A percentile compares a stretch with the other conserved stretches of the same genome.
These are phyloP conservation scores for Alternaria brassicae DNA, from an alignment of 2,329 filamentous ascomycete genomes.

Conservation along the genomic window DNA sequence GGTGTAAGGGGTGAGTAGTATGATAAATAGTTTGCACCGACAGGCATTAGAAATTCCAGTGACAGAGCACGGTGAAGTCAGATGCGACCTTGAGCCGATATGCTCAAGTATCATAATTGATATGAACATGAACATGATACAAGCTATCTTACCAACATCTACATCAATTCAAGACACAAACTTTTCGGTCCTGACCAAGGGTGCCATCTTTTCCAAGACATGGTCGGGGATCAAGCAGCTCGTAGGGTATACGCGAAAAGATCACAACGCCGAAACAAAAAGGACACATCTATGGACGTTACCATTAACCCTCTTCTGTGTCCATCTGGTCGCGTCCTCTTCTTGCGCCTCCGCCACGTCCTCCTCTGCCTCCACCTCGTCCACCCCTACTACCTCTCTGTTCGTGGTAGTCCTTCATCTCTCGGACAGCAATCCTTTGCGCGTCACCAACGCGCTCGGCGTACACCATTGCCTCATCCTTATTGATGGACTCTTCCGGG, in stretches of 20 bases:
- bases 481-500: slow-evolving; percentile 70
- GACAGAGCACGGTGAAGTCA: neutral
- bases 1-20: too few relatives aligned
- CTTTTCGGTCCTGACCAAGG: slow-evolving; percentile 7
- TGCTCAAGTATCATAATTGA: neutral
- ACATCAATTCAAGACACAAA: neutral
- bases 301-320: slow-evolving; percentile 68
- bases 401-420: slow-evolving; percentile 83
- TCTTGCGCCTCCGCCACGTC: slow-evolving; percentile 47
- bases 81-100: neutral
- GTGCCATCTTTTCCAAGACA: slow-evolving; percentile 10
- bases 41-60: rapidly evolving
- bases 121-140: neutral
- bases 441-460: slow-evolving; percentile 80
- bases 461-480: slow-evolving; percentile 87
- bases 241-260: slow-evolving; percentile 12
- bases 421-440: slow-evolving; percentile 76
- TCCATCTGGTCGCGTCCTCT: slow-evolving; percentile 73
- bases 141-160: neutral
- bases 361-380: slow-evolving; percentile 37
- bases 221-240: slow-evolving; percentile 12
- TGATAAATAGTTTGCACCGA: rapidly evolving
- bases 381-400: slow-evolving; percentile 64
- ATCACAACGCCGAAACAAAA: neutral
- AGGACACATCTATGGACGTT: neutral